Evolutionary conservation across 768 basidiomycete species (phyloP).

Genomic region (Harrya chromipes): DNA sequence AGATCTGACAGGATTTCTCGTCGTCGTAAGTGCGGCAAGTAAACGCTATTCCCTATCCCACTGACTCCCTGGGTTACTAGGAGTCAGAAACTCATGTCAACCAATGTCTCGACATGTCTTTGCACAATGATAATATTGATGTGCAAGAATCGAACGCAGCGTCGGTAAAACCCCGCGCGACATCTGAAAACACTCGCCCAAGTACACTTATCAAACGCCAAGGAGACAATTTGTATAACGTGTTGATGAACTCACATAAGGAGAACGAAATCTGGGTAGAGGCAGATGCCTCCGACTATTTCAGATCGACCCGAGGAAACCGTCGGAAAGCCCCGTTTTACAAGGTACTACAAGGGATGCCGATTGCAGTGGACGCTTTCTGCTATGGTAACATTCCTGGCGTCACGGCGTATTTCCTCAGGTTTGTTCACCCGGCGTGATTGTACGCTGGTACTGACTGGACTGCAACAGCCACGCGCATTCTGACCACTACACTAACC

Average conservation of each 20-base stretch:
- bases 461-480: constrained; percentile 75
- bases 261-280: constrained; percentile 87
- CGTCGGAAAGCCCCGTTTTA: constrained; percentile 90
- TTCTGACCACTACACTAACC: constrained; percentile 94
- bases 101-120: constrained; percentile 45
- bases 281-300: constrained; percentile 50
- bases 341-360: constrained; percentile 95
- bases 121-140: background rate
- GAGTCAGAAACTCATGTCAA: constrained; percentile 56
- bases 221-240: constrained; percentile 55
- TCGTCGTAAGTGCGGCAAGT: constrained; percentile 26
- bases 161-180: background rate
- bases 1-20: constrained; percentile 6
- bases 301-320: constrained; percentile 45
- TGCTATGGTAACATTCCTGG: constrained; percentile 89
- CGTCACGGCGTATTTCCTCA: constrained; percentile 87
- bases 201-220: background rate
- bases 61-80: constrained; percentile 29
- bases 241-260: constrained; percentile 86
- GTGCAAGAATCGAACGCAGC: background rate
- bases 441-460: constrained; percentile 8
- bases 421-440: constrained; percentile 43
- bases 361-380: constrained; percentile 97
- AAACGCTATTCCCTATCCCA: constrained; percentile 5
- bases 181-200: background rate